Evolutionary conservation across 1,284 basidiomycete genomes (phyloP), one percentile per base, ranked within the genome.

Genomic region (Sporisorium iseilematis-ciliati): DNA sequence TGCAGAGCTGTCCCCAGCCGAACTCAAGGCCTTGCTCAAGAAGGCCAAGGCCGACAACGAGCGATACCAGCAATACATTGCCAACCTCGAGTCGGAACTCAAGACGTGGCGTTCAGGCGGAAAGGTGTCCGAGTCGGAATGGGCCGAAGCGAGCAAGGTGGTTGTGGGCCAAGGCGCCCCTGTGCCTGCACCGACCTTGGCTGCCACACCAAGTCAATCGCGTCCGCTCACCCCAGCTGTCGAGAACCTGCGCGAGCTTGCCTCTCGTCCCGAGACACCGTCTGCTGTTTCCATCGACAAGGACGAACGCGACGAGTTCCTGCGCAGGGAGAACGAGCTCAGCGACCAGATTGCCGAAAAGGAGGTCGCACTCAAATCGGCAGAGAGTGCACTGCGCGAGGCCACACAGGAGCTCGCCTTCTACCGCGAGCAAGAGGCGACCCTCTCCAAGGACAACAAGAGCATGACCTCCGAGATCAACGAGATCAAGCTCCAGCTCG

Each of bases 251-350:
- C 89, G 91, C 46, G 84, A 85, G 21, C 87, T 89, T 12, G 91
- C 91, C 6, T 81, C 82, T 29, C 63, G 85, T 26, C 85, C 85
- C 26, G 81, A 83, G 21, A 86, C 85, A 10, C 95, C 94, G 16
- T 93, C 92, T 18, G 90, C 91, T 40, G 89, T 93, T 41, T 91
- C 91, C 14, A 85, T 98, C 79, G 95, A 97, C 77, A 95, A 95
- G 88, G 97, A 99, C 83, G 96, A 99, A 87, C 88, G 95, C 73
- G 96, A 99, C 75, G 96, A 99, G 71, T 99, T 98, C 89, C 87
- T 99, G 86, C 91, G 91, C 84, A 88, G 96, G 66, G 97, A 99
- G 89, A 99, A 99, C 83, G 96, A 99, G 86, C 89, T 99, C 65
- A 94, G 91, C 73, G 96, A 99, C 86, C 89, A 92, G 82, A 88